Evolutionary conservation across 139 green algal genomes (phyloP), one percentile per base, ranked within the genome.

Genomic region (Chlorella sp.): DNA sequence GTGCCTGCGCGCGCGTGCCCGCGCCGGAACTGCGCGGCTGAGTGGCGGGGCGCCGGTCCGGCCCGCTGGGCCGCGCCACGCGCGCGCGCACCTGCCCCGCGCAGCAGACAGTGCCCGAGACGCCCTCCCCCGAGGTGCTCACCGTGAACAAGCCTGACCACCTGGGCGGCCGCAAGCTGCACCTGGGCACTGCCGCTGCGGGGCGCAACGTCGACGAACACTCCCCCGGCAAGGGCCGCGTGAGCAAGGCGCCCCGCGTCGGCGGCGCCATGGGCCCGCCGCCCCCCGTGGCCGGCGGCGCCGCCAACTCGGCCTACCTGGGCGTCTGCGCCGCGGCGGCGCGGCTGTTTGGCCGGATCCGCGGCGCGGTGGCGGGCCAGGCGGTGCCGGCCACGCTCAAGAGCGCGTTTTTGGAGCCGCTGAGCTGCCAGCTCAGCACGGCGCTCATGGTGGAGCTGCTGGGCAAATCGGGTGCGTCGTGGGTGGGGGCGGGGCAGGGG

Each of bases 401-500:
- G 77, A 81, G 86, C 29, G 88, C 91, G 0, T 97, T 97, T 71
- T 76, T 97, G 80, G 88, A 95, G 71, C 93, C 92, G 2, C 63
- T 97, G 42, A 36, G 36, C 8, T 31, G 31, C 73, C 35, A 74
- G n/a, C 83, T 95, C 59, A 53, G 80, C 5, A 66, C 83, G 6
- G 79, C 91, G 64, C 77, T 94, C 38, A 74, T 80, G 8, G 60
- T 93, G 73, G 84, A 94, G 43, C 74, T 95, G 60, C 91, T 95
- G 70, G 88, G 86, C n/a, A n/a, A n/a, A n/a, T n/a, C n/a, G n/a
- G n/a, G n/a, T n/a, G n/a, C n/a, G n/a, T n/a, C n/a, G n/a, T n/a
- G n/a, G n/a, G n/a, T n/a, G n/a, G n/a, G n/a, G n/a, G n/a, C n/a
- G n/a, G n/a, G n/a, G n/a, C n/a, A n/a, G n/a, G n/a, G n/a, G n/a